Base-by-base conservation (phyloP, 2,329 filamentous ascomycete species). In the Periconia digitata region DNA sequence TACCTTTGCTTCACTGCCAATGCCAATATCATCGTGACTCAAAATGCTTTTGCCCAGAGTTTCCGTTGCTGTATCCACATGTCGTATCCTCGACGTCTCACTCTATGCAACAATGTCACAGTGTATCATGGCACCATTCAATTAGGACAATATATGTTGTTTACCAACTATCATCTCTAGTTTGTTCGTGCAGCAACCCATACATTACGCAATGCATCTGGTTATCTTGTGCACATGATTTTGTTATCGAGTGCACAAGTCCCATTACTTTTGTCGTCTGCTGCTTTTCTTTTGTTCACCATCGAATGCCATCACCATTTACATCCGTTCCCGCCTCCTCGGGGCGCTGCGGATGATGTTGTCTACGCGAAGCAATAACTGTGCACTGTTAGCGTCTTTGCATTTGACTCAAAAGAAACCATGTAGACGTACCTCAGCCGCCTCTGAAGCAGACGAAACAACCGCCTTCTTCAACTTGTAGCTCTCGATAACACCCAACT, bases 381-480 rank as follows among this genome's bases (percentile, higher is more conserved):
- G 60, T 44, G 47, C 51, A 40, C 45, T 35, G 39, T 76, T 60
- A 75, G 70, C 49, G 49, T 41, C 41, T 39, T 54, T 49, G 44
- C 39, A 4, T 3, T 12, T 32, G 39, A 46, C 39, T 23, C 36
- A 6, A 38, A 44, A 40, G 35, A 39, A 50, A 44, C 51, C 17
- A 40, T 39, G 27, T 46, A 36, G 27, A 71, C 85, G 78, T 79
- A 95, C 90, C 83, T 99, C 94, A 58, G 94, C 92, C 54, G 94
- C 94, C 76, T 99, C 94, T 49, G 90, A 95, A 18, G 94, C 94
- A 53, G 91, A 96, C 44, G 89, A 95, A 43, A 99, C 94, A 46
- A 99, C 94, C n/a, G 94, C 94, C 71, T 85, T 87, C 84, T 99
- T 99, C 71, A 99, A 77, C 81, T 99, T 99, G 81, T 96, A 97